Evolutionary conservation across 306 rosid genomes (phyloP).

Genomic region (Sophora flavescens): DNA sequence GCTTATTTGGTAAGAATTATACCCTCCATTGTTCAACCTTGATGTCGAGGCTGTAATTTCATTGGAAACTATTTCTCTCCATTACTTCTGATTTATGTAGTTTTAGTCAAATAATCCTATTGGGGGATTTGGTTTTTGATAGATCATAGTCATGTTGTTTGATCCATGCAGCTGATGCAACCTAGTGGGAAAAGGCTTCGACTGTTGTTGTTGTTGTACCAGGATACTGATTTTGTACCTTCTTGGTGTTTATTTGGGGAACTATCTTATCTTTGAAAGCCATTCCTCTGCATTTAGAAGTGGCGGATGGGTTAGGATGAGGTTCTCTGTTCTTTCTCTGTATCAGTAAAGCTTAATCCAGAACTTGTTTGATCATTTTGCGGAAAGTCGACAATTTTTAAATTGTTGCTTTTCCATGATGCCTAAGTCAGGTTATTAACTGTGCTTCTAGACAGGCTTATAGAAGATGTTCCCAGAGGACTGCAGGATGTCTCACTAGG

Average conservation of each 20-base stretch:
- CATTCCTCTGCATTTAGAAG: constrained; percentile 55
- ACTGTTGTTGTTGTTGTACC: constrained; percentile 4
- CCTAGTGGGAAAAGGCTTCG: no score
- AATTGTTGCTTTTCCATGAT: constrained; percentile 31
- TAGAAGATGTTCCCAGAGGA: constrained; percentile 85
- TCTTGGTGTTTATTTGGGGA: constrained; percentile 81
- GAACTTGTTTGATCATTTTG: not conserved
- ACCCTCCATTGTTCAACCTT: constrained; percentile 26
- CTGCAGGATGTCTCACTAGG: constrained; percentile 53
- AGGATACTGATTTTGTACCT: constrained; percentile 96
- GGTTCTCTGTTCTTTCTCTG: constrained; percentile 59
- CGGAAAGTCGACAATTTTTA: constrained; percentile 18
- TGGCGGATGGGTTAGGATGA: constrained; percentile 62
- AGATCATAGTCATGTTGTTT: no score
- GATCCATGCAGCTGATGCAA: no score
- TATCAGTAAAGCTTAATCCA: constrained; percentile 14
- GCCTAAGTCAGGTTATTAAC: constrained; percentile 66
- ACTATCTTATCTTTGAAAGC: constrained; percentile 67
- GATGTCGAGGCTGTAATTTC: constrained; percentile 12
- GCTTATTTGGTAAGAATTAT: constrained; percentile 77
- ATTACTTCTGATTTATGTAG: not conserved
- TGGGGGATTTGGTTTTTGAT: not conserved
- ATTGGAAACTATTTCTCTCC: not conserved
- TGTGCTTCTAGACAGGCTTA: constrained; percentile 66
- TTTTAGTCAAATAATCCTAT: constrained; percentile 25